These are phyloP conservation scores for Pelargonium myrrhifolium DNA, from an alignment of 441 rosid species.

Conservation along the genomic window DNA sequence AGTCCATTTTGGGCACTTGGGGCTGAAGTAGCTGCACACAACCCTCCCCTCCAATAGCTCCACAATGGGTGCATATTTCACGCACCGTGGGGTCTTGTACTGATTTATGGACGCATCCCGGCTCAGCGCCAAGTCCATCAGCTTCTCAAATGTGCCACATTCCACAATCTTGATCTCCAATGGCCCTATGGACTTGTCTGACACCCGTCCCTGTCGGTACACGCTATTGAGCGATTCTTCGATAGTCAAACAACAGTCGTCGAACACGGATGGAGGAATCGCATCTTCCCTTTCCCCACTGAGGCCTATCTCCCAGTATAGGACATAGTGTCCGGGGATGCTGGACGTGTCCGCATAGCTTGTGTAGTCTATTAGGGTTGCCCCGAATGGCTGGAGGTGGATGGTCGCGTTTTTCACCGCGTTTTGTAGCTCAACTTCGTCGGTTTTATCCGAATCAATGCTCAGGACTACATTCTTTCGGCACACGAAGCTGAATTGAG, in stretches of 20 bases:
- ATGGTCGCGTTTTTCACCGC: constrained; percentile 44
- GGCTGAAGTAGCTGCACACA: constrained; percentile 36
- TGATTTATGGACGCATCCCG: constrained; percentile 44
- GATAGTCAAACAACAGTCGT: constrained; percentile 48
- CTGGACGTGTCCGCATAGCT: constrained; percentile 46
- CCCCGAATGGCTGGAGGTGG: constrained; percentile 42
- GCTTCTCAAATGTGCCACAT: constrained; percentile 50
- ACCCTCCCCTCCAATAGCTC: constrained; percentile 49
- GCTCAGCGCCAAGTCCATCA: constrained; percentile 58
- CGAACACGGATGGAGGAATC: constrained; percentile 46
- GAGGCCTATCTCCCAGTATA: constrained; percentile 44
- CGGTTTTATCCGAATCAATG: constrained; percentile 60
- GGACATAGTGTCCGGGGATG: constrained; percentile 51
- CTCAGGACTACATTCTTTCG: constrained; percentile 53
- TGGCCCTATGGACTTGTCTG: constrained; percentile 53
- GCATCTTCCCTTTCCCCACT: constrained; percentile 25
- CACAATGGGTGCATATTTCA: constrained; percentile 45
- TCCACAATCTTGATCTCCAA: constrained; percentile 52
- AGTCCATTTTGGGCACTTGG: constrained; percentile 55
- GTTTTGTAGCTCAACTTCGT: constrained; percentile 55
- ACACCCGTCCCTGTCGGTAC: constrained; percentile 52
- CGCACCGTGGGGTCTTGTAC: constrained; percentile 61
- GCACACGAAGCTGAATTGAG: constrained; percentile 56
- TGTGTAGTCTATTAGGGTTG: constrained; percentile 44
- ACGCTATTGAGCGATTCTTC: constrained; percentile 68